Base-by-base conservation (phyloP, 2,329 filamentous ascomycete species). In the Dothistroma pini region DNA sequence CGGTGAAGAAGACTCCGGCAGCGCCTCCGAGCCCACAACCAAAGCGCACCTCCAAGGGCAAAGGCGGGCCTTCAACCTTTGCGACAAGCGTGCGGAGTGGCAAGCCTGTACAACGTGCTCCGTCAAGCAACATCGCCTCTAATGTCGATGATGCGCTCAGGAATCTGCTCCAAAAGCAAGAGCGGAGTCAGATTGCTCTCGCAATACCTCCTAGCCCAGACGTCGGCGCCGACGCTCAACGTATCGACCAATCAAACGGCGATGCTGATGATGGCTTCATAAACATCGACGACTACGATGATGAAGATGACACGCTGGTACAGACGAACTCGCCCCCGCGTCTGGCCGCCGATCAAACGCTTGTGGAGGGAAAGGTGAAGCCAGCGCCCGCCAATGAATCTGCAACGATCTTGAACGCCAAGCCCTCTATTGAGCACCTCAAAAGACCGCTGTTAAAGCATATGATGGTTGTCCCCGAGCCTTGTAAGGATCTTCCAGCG, bases 101-200 rank as follows among this genome's bases (percentile, higher is more conserved):
- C 6, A 58, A 32, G 21, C 49, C 49, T 16, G 22, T 49, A 10
- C 22, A 38, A 25, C 25, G 52, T 22, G 63, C 60, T 29, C 44
- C 56, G 12, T 52, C 61, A 3, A 62, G 58, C 48, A 69, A 69
- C 32, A 59, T 67, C 22, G 62, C 64, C 1, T 14, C 41, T 8
- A 53, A 58, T 22, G 61, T 67, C 25, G 34, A 21, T 8, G 66
- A 68, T 49, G 63, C 61, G 11, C 60, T 71, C 11, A 29, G 19
- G 2, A n/a, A 19, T 49, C 29, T 54, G 51, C 9, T 6, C 51
- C 16, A 21, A 25, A 54, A 54, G 19, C 9, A 5, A 29, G 34
- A 54, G 19, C 9, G 1, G 29, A 21, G 21, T 11, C 22, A 57
- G 47, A 38, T 29, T 32, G 3, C 51, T 19, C 12, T 35, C 19